These are phyloP conservation scores for Brassica incana DNA, from an alignment of 345 rosid species.

Conservation along the genomic window DNA sequence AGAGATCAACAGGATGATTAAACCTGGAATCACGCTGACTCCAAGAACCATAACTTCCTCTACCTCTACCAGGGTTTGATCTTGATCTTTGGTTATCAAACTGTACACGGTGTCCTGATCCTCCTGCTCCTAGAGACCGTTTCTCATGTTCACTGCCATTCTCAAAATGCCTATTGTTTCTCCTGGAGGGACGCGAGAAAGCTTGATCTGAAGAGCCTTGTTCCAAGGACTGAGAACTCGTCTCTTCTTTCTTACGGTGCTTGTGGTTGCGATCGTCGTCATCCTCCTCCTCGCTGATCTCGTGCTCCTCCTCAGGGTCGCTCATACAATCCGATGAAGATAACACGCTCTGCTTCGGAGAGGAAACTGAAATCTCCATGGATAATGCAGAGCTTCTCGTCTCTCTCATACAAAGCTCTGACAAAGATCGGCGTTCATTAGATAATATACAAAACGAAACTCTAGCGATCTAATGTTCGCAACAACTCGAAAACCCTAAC, in stretches of 20 bases:
- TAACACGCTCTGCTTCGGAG: slow-evolving; percentile 58
- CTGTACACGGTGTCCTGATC: slow-evolving; percentile 49
- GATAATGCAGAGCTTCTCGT: slow-evolving; percentile 19
- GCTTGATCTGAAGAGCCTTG: slow-evolving; percentile 60
- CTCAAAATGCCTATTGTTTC: slow-evolving; percentile 58
- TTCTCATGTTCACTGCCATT: slow-evolving; percentile 73
- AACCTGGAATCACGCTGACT: slow-evolving; percentile 67
- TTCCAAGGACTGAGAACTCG: slow-evolving; percentile 71
- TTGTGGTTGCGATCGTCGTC: slow-evolving; percentile 98
- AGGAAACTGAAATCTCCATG: slow-evolving; percentile 62
- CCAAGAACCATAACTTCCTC: slow-evolving; percentile 85
- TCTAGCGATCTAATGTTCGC: neutral
- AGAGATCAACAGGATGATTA: slow-evolving; percentile 53
- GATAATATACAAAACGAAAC: neutral
- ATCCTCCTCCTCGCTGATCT: slow-evolving; percentile 95
- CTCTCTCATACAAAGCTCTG: slow-evolving; percentile 34
- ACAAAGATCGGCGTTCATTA: slow-evolving; percentile 25
- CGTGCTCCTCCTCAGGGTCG: slow-evolving; percentile 91
- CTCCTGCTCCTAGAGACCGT: slow-evolving; percentile 52
- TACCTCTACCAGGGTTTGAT: slow-evolving; percentile 70
- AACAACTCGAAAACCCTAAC: slow-evolving; percentile 9
- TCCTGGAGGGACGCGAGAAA: slow-evolving; percentile 65
- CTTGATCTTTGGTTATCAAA: slow-evolving; percentile 68
- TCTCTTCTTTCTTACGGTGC: slow-evolving; percentile 90
- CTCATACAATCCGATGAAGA: slow-evolving; percentile 70